Conservation (phyloP, 192 early-diverging fungal genomes). For the Linderina pennispora region DNA sequence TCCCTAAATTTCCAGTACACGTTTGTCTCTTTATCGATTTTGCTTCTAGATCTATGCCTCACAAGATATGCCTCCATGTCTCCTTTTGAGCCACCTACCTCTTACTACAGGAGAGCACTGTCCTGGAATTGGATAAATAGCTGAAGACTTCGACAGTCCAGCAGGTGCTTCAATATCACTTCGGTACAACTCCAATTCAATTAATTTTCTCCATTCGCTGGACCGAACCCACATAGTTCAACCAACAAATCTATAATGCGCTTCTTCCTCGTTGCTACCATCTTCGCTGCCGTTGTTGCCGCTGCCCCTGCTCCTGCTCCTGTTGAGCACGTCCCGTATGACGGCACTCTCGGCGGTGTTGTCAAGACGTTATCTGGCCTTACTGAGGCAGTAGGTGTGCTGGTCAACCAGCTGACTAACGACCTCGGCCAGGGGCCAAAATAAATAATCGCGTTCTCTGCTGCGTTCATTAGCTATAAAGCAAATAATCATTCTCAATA, state of each 20-base stretch:
- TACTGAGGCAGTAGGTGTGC: constrained; percentile 26
- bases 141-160: too few species aligned
- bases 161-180: too few species aligned
- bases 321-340: constrained; percentile 21
- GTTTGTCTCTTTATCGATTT: too few species aligned
- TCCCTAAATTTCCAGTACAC: too few species aligned
- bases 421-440: constrained; percentile 44
- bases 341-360: constrained; percentile 33
- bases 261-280: constrained; percentile 16
- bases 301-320: constrained; percentile 37
- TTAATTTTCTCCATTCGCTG: neutral
- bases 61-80: too few species aligned
- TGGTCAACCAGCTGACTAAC: constrained; percentile 37
- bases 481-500: too few species aligned
- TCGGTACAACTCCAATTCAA: neutral
- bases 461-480: too few species aligned
- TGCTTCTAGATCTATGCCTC: too few species aligned
- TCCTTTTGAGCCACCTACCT: too few species aligned
- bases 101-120: too few species aligned
- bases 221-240: neutral
- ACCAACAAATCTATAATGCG: constrained; percentile 20
- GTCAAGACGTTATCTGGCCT: constrained; percentile 33
- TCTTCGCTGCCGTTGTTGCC: constrained; percentile 19
- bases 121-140: too few species aligned
- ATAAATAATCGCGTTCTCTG: too few species aligned